Conservation (phyloP, 495 filamentous ascomycete genomes). For the Penicillium pulvis region DNA sequence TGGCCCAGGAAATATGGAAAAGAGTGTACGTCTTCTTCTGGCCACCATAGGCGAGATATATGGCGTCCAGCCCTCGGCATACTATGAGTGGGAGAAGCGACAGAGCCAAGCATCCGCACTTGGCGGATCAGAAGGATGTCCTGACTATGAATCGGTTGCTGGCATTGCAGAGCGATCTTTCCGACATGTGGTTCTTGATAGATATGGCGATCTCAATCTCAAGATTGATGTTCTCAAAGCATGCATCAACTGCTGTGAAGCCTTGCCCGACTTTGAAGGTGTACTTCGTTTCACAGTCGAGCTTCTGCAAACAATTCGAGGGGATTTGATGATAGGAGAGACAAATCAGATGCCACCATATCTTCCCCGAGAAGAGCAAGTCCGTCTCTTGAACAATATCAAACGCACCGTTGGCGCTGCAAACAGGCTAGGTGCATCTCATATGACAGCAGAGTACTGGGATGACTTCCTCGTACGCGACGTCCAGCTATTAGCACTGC, state of each 20-base stretch:
- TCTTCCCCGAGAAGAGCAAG: conserved; percentile 80
- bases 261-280: conserved; percentile 86
- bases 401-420: conserved; percentile 77
- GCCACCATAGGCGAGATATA: conserved; percentile 54
- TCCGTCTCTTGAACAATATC: conserved; percentile 78
- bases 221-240: conserved; percentile 83
- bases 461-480: conserved; percentile 91
- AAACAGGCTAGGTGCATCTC: conserved; percentile 66
- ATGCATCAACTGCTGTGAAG: conserved; percentile 90
- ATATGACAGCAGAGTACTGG: conserved; percentile 86
- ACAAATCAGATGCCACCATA: conserved; percentile 52
- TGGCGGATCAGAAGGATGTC: conserved; percentile 12
- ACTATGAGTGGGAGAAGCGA: conserved; percentile 38
- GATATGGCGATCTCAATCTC: conserved; percentile 55
- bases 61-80: conserved; percentile 47
- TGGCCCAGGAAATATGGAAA: conserved; percentile 73
- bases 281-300: conserved; percentile 84
- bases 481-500: conserved; percentile 64
- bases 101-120: conserved; percentile 23
- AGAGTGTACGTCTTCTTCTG: conserved; percentile 64
- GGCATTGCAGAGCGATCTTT: conserved; percentile 46
- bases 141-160: conserved; percentile 46
- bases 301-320: conserved; percentile 72
- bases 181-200: conserved; percentile 41
- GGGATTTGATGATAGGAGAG: conserved; percentile 71